These are phyloP conservation scores for Microcyclosporella mali DNA, from an alignment of 2,329 filamentous ascomycete genomes.

Conservation along the genomic window DNA sequence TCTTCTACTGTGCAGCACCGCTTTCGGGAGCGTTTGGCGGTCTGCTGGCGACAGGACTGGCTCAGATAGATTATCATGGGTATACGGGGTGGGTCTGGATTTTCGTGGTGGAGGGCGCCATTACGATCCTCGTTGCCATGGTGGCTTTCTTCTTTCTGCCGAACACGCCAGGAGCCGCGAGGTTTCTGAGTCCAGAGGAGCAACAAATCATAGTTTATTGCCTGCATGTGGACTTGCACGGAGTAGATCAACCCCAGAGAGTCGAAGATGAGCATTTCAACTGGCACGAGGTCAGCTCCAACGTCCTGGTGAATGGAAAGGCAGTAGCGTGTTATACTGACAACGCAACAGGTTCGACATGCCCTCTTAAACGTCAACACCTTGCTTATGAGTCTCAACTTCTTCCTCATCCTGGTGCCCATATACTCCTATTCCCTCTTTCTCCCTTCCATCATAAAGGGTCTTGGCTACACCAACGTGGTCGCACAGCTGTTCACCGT, in stretches of 20 bases:
- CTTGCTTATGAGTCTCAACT: conserved; percentile 28
- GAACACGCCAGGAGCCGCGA: conserved; percentile 46
- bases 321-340: conserved; percentile 2
- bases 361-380: conserved; percentile 33
- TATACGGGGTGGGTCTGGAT: conserved; percentile 38
- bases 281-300: conserved; percentile 28
- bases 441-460: conserved; percentile 41
- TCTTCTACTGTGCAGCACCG: conserved; percentile 33
- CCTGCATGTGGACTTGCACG: conserved; percentile 30
- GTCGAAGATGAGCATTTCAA: conserved; percentile 31
- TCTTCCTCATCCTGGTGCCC: conserved; percentile 31
- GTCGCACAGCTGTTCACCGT: conserved; percentile 37
- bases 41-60: conserved; percentile 38
- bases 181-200: conserved; percentile 31
- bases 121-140: conserved; percentile 50
- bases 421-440: conserved; percentile 44
- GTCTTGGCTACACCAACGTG: conserved; percentile 38
- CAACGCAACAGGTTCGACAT: conserved; percentile 25
- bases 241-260: conserved; percentile 20
- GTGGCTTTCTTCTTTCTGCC: conserved; percentile 52
- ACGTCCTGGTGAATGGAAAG: neutral
- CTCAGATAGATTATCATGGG: conserved; percentile 32
- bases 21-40: conserved; percentile 39
- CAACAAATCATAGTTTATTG: conserved; percentile 24
- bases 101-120: conserved; percentile 43